Evolutionary conservation across 768 basidiomycete species (phyloP).

Genomic region (Collybia mongolica): DNA sequence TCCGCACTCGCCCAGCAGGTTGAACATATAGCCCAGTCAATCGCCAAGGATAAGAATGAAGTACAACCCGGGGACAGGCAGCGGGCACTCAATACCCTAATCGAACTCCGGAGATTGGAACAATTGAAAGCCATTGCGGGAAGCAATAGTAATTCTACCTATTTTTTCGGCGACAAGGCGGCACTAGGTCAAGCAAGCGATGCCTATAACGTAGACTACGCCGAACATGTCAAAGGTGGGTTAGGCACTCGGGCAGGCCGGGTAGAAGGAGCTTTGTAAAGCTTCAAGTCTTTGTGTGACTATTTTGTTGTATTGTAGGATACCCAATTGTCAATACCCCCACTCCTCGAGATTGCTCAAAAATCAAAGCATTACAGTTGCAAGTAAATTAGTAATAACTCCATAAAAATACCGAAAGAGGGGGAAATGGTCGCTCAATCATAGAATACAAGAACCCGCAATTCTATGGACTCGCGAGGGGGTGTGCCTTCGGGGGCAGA

Average conservation of each 20-base stretch:
- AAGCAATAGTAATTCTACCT: constrained; percentile 50
- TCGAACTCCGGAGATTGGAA: constrained; percentile 50
- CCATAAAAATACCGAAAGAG: no score
- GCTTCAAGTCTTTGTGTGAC: no score
- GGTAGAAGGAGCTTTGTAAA: constrained; percentile 5
- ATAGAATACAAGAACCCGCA: constrained; percentile 53
- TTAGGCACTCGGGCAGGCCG: constrained; percentile 11
- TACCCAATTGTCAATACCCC: no score
- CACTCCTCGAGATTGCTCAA: no score
- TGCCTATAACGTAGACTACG: constrained; percentile 48
- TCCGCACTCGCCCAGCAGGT: constrained; percentile 49
- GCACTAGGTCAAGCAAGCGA: constrained; percentile 31
- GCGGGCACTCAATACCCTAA: constrained; percentile 38
- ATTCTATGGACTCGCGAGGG: constrained; percentile 49
- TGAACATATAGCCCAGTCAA: constrained; percentile 39
- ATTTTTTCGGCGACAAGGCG: constrained; percentile 52
- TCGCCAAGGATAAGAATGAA: constrained; percentile 29
- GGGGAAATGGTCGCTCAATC: constrained; percentile 20
- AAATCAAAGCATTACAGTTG: no score
- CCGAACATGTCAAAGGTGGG: constrained; percentile 40
- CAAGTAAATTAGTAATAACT: no score
- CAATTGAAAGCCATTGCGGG: constrained; percentile 52
- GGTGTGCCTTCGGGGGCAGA: constrained; percentile 41
- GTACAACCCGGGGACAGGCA: constrained; percentile 32
- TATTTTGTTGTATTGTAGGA: no score